Evolutionary conservation across 768 basidiomycete genomes (phyloP).

Genomic region (Leccinum olivaceopallidum): DNA sequence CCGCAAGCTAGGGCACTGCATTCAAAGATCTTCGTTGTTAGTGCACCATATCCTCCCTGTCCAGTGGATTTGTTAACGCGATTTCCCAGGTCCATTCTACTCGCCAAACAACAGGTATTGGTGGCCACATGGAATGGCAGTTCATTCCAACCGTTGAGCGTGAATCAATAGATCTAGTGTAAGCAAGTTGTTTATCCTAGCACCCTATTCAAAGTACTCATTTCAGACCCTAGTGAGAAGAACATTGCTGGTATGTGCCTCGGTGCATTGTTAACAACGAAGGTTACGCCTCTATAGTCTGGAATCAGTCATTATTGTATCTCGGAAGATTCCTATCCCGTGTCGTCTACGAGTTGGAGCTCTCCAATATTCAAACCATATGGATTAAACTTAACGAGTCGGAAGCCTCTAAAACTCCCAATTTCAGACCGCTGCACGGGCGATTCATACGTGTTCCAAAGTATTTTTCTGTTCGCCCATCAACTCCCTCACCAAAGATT

Average conservation of each 20-base stretch:
- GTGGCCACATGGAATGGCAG: constrained; percentile 10
- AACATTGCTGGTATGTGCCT: constrained; percentile 55
- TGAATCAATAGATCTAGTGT: constrained; percentile 15
- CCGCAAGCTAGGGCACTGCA: constrained; percentile 50
- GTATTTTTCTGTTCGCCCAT: background rate
- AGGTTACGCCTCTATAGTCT: background rate
- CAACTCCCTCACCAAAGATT: background rate
- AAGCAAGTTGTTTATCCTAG: background rate
- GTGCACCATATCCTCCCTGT: constrained; percentile 14
- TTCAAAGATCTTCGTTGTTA: constrained; percentile 79
- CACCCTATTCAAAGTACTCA: background rate
- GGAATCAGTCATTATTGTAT: background rate
- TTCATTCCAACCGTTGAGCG: constrained; percentile 17
- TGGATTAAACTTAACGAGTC: background rate
- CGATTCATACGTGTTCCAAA: background rate
- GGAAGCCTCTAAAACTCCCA: background rate
- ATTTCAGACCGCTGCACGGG: background rate
- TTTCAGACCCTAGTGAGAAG: background rate
- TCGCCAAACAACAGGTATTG: constrained; percentile 11
- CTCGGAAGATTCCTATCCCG: background rate
- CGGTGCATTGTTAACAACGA: too few relatives aligned
- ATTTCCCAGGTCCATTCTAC: constrained; percentile 11
- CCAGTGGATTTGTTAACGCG: background rate
- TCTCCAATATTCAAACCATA: background rate
- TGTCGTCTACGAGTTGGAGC: background rate